Conservation (phyloP, 129 eudicot species). For the Dittrichia graveolens region DNA sequence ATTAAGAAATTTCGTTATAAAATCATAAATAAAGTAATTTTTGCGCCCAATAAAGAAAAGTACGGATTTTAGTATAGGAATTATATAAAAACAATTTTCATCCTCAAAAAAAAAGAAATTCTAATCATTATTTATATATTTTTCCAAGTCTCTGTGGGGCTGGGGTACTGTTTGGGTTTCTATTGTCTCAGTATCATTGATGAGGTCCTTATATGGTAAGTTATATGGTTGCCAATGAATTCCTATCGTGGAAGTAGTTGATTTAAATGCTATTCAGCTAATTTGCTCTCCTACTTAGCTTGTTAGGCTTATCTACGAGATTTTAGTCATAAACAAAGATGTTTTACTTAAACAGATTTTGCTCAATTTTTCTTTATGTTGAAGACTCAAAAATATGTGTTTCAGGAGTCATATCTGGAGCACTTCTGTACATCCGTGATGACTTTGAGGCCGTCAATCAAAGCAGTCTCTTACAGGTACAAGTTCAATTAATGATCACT, state of each 20-base stretch:
- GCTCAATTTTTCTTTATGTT: background rate
- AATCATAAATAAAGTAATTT: background rate
- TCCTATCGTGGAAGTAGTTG: conserved; percentile 4
- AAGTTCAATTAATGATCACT: background rate
- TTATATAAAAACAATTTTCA: background rate
- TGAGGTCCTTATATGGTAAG: background rate
- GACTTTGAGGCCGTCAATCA: conserved; percentile 59
- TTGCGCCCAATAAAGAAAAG: background rate
- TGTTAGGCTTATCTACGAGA: background rate
- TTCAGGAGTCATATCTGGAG: conserved; percentile 84
- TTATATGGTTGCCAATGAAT: background rate
- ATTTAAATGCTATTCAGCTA: background rate
- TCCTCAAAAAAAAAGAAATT: background rate
- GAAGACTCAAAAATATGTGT: conserved; percentile 2
- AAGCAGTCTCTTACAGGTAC: conserved; percentile 71
- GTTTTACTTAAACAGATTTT: background rate
- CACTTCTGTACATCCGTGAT: conserved; percentile 73
- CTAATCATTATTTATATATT: background rate
- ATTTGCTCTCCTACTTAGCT: background rate
- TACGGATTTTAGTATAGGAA: background rate
- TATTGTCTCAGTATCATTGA: background rate
- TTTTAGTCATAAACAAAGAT: background rate
- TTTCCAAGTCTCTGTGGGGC: background rate
- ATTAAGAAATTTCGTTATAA: background rate
- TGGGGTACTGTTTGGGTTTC: background rate